A percentile compares a stretch with the other conserved stretches of the same genome.
Conservation (phyloP, 2,329 filamentous ascomycete genomes). For the Colletotrichum theobromicola region DNA sequence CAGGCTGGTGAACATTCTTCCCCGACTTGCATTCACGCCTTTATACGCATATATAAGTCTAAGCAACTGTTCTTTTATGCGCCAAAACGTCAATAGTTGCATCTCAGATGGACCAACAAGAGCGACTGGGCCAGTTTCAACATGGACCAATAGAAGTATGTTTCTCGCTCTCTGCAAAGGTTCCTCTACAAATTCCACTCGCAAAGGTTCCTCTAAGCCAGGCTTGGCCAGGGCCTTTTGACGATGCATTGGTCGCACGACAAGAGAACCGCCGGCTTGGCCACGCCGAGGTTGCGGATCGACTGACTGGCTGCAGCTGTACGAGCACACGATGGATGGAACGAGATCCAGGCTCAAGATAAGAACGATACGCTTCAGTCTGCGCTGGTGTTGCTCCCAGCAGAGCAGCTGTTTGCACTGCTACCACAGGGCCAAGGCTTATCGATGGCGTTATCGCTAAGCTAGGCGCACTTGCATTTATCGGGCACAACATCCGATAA, state of each 20-base stretch:
- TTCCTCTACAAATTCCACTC: background rate
- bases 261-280: background rate
- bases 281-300: background rate
- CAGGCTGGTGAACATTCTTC: background rate
- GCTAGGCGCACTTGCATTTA: background rate
- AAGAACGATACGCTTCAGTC: background rate
- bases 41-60: background rate
- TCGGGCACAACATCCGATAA: background rate
- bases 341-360: background rate
- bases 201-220: background rate
- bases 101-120: background rate
- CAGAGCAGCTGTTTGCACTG: background rate
- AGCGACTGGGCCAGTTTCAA: background rate
- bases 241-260: background rate
- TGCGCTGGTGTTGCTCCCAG: background rate
- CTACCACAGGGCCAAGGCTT: background rate
- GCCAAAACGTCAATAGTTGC: background rate
- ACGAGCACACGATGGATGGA: background rate
- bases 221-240: slow-evolving; percentile 11
- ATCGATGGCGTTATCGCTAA: background rate
- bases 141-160: background rate
- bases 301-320: background rate
- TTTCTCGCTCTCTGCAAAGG: background rate
- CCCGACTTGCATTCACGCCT: background rate
- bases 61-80: background rate